A percentile compares a stretch with the other conserved stretches of the same genome.
Conservation (phyloP, 177 flowering plant genomes). For the Vitis hybrid region DNA sequence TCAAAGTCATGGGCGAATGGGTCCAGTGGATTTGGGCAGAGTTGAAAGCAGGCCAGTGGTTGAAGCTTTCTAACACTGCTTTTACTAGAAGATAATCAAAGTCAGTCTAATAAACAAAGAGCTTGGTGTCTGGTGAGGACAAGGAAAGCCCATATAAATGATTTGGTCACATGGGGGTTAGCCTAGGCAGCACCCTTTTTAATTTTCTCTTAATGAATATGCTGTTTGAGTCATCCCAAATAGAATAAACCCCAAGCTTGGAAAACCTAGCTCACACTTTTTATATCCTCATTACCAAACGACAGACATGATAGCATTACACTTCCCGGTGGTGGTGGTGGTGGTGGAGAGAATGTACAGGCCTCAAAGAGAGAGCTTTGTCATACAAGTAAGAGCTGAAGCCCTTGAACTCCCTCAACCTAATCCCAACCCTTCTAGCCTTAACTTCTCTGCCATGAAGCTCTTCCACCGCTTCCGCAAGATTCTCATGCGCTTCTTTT, state of each 20-base stretch:
- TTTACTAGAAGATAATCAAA: neutral
- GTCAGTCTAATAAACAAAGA: slow-evolving; percentile 11
- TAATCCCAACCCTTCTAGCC: neutral
- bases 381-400: slow-evolving; percentile 34
- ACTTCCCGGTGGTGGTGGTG: slow-evolving; percentile 29
- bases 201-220: slow-evolving; percentile 11
- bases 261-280: slow-evolving; percentile 7
- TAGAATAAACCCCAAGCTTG: slow-evolving; percentile 13
- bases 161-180: slow-evolving; percentile 63
- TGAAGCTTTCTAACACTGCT: neutral
- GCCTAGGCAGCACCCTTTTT: neutral
- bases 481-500: slow-evolving; percentile 56
- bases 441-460: slow-evolving; percentile 62
- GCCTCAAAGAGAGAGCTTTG: slow-evolving; percentile 42
- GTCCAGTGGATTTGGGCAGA: neutral
- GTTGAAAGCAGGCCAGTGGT: neutral
- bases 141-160: slow-evolving; percentile 55
- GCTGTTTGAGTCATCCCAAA: slow-evolving; percentile 11
- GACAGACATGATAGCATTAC: slow-evolving; percentile 50
- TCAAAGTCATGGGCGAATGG: neutral
- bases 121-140: slow-evolving; percentile 2
- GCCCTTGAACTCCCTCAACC: neutral
- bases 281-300: slow-evolving; percentile 24
- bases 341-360: slow-evolving; percentile 23
- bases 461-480: slow-evolving; percentile 64